Base-by-base conservation (phyloP, 768 basidiomycete species). In the Dioszegia crocea region DNA sequence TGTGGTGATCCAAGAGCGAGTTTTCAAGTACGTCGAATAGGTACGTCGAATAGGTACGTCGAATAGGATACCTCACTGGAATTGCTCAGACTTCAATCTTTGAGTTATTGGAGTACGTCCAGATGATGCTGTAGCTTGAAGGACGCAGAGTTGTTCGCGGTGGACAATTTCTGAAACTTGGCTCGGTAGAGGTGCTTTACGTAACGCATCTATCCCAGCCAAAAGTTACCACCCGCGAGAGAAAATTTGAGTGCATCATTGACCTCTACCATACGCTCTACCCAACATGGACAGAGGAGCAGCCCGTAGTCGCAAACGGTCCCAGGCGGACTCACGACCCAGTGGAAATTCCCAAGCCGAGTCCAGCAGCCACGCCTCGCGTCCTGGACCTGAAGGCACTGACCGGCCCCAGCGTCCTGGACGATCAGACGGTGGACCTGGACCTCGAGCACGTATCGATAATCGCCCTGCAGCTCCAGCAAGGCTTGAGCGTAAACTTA, bases 231-330 rank as follows among this genome's bases (percentile, higher is more conserved):
- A 33, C 8, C 33, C 33, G 14, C 6, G 33, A 33, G 33, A 14
- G 14, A 33, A 33, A 14, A 33, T 33, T 33, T 33, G 8, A 33
- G 8, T 6, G 33, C 31, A 29, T 53, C 54, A 14, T 30, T 23
- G 52, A 39, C 12, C n/a, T 38, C 17, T n/a, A 23, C 12, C 39
- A n/a, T 23, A 36, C 14, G 2, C 23, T 4, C 10, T 30, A 8
- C 41, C 16, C 36, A 59, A 4, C 30, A 72, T 73, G 71, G 71
- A 73, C 62, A 63, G 64, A 59, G 71, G 71, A 14, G 71, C 71
- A 50, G 71, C 71, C n/a, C 57, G 71, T 46, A 65, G 62, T 39
- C 51, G 64, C 9, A 73, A 69, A 46, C 19, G 64, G 24, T 59
- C 65, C 4, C 45, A 47, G 8, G 45, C 26, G 6, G 30, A 47